These are phyloP conservation scores for Lasiosphaeria ovina DNA, from an alignment of 495 filamentous ascomycete genomes.

Conservation along the genomic window DNA sequence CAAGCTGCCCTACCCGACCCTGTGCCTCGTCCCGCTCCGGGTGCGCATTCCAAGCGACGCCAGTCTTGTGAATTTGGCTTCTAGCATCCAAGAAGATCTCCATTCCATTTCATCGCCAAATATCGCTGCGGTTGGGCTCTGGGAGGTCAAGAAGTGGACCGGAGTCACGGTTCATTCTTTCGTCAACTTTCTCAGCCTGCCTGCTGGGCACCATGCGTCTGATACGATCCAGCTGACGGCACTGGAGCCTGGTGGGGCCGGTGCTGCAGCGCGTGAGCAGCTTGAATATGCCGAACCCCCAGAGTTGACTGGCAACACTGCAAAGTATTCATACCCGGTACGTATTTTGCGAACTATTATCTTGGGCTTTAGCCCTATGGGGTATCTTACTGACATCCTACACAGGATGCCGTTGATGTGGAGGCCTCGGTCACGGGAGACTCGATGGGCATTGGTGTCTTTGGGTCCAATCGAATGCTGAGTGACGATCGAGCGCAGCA, in stretches of 20 bases:
- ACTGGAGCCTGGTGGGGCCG: neutral
- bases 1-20: slow-evolving; percentile 33
- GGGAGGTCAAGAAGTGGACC: slow-evolving; percentile 51
- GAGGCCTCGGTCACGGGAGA: slow-evolving; percentile 49
- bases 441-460: slow-evolving; percentile 54
- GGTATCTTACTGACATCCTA: neutral
- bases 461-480: slow-evolving; percentile 30
- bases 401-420: slow-evolving; percentile 53
- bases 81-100: slow-evolving; percentile 40
- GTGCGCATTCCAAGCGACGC: slow-evolving; percentile 18
- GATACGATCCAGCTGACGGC: neutral
- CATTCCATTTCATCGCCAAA: slow-evolving; percentile 33
- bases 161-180: slow-evolving; percentile 46
- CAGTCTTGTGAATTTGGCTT: slow-evolving; percentile 24
- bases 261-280: neutral
- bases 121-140: slow-evolving; percentile 40
- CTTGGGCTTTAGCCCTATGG: neutral
- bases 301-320: slow-evolving; percentile 22
- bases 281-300: neutral
- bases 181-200: slow-evolving; percentile 56
- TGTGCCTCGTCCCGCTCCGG: slow-evolving; percentile 42
- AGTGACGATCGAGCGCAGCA: slow-evolving; percentile 3
- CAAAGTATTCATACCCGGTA: slow-evolving; percentile 35
- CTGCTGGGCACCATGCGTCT: slow-evolving; percentile 6
- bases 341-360: slow-evolving; percentile 11